Evolutionary conservation across 768 basidiomycete genomes (phyloP).

Genomic region (Mycena vitilis): DNA sequence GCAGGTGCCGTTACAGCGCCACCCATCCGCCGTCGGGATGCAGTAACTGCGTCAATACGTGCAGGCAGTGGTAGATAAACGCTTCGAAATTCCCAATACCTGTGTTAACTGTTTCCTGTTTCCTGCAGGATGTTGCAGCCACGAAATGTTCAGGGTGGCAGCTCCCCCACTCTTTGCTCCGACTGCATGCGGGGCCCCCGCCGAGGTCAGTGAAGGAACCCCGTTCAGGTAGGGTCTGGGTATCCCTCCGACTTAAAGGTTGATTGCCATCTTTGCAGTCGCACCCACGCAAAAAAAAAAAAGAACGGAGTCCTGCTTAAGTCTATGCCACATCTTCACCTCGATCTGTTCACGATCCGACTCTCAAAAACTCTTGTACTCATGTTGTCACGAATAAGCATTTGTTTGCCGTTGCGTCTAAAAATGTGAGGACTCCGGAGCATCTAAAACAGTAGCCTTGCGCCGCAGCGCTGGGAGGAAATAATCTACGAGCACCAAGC

Average conservation of each 20-base stretch:
- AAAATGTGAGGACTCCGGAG: no score
- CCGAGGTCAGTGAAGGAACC: background rate
- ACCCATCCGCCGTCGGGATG: constrained; percentile 48
- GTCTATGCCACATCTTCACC: background rate
- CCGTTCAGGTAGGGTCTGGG: no score
- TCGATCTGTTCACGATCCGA: background rate
- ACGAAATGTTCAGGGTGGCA: background rate
- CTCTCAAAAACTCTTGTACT: background rate
- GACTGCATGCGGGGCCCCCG: constrained; percentile 1
- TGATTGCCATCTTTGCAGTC: no score
- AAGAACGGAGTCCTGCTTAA: background rate
- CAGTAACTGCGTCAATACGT: constrained; percentile 50
- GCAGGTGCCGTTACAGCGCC: constrained; percentile 57
- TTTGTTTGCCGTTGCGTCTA: background rate
- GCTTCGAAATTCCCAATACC: background rate
- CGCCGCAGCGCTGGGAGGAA: background rate
- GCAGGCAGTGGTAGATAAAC: constrained; percentile 51
- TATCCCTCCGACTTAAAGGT: no score
- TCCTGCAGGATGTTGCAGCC: constrained; percentile 7
- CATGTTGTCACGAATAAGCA: background rate
- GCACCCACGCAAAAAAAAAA: background rate
- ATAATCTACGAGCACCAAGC: no score
- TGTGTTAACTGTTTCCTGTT: background rate
- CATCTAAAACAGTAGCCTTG: no score
- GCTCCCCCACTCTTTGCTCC: background rate